These are phyloP conservation scores for Toxicodendron radicans DNA, from an alignment of 345 rosid genomes.

Conservation along the genomic window DNA sequence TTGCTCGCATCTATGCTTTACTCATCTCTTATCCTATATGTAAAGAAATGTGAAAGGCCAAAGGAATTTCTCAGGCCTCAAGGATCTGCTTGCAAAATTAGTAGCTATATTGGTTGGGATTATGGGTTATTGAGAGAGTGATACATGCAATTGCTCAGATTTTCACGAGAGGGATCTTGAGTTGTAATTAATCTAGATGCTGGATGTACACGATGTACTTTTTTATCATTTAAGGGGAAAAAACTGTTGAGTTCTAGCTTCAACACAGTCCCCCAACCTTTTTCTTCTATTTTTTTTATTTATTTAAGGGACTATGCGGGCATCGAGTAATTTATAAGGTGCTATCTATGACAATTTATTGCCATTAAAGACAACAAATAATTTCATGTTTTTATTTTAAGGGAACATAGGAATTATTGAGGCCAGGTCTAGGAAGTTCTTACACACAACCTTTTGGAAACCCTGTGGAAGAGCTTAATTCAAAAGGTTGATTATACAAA, in stretches of 20 bases:
- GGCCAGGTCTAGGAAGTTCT: conserved; percentile 2
- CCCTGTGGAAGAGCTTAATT: no score
- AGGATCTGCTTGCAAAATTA: neutral
- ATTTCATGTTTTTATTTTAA: neutral
- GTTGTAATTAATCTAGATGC: neutral
- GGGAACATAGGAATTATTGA: neutral
- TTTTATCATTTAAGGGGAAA: neutral
- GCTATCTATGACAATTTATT: neutral
- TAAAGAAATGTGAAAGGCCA: neutral
- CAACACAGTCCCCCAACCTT: neutral
- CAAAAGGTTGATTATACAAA: neutral
- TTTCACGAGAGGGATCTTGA: neutral
- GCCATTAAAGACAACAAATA: neutral
- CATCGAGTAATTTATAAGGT: neutral
- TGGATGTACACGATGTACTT: neutral
- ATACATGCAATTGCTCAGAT: neutral
- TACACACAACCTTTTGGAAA: neutral
- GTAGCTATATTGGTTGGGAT: neutral
- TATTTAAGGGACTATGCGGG: neutral
- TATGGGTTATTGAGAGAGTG: no score
- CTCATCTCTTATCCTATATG: neutral
- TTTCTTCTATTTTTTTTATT: no score
- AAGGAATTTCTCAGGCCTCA: neutral
- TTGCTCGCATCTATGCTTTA: no score
- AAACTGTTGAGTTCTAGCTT: neutral